A percentile compares a stretch with the other conserved stretches of the same genome.
Evolutionary conservation across 345 rosid genomes (phyloP).

Genomic region (Psidium friedrichsthalianum): DNA sequence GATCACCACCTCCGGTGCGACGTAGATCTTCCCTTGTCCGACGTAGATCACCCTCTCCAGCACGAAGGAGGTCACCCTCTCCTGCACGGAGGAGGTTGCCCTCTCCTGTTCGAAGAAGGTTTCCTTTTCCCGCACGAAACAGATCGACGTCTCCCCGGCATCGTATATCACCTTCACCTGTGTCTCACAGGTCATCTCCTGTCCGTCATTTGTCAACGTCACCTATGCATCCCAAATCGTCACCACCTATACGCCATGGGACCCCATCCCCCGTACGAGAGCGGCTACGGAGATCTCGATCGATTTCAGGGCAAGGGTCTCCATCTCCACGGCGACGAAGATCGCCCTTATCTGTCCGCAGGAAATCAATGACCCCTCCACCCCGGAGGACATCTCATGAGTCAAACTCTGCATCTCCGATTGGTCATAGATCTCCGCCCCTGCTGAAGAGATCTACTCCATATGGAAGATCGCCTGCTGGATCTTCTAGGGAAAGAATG

Average conservation of each 20-base stretch:
- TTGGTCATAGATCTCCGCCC: conserved; percentile 27
- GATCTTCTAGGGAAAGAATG: conserved; percentile 29
- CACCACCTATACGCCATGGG: conserved; percentile 20
- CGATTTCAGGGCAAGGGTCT: conserved; percentile 11
- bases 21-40: conserved; percentile 23
- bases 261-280: conserved; percentile 17
- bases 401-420: conserved; percentile 41
- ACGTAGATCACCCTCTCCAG: conserved; percentile 23
- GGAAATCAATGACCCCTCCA: conserved; percentile 33
- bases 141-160: conserved; percentile 10
- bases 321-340: conserved; percentile 12
- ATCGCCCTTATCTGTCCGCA: conserved; percentile 21
- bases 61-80: conserved; percentile 29
- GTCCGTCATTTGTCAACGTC: conserved; percentile 7
- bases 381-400: conserved; percentile 24
- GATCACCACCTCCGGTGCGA: conserved; percentile 33
- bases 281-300: background rate
- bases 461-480: conserved; percentile 24
- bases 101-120: conserved; percentile 19
- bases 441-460: conserved; percentile 27
- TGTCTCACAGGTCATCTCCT: conserved; percentile 22
- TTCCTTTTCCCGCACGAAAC: conserved; percentile 15
- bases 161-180: conserved; percentile 19
- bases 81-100: conserved; percentile 26
- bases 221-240: conserved; percentile 19